Evolutionary conservation across 129 eudicot genomes (phyloP), one percentile per base, ranked within the genome.

Genomic region (Pseudognaphalium luteoalbum): DNA sequence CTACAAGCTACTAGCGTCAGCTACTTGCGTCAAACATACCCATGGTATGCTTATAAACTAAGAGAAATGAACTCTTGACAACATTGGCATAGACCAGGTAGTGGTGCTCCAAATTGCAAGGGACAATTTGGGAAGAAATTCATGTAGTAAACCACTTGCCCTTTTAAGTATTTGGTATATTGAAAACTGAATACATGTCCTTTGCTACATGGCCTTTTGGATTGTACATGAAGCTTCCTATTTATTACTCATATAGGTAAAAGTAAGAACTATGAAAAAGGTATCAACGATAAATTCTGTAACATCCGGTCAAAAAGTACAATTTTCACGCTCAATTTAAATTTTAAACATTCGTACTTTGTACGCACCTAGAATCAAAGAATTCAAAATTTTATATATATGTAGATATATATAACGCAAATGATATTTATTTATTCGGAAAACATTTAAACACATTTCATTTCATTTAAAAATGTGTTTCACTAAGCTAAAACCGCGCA

Each of bases 41-140:
- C 28, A 25, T 25, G 28, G 1, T 25, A 25, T 25, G 28, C 60
- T 57, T 15, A 32, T 33, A 32, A 75, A 59, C 28, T 15, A 62
- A 50, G 19, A 34, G 7, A 72, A 17, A 37, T 5, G 14, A 69
- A 66, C 57, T n/a, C 81, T 54, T 82, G 88, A 97, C 93, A 72
- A 97, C 96, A 79, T 94, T 94, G 66, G 98, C 96, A 61, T 97
- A 97, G 97, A 91, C 98, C 98, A 94, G 22, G 98, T 97, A 79
- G 98, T 94, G 41, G 98, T 94, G 67, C 97, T 94, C 98, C 98
- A 94, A 61, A 94, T 80, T 66, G 97, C 98, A 83, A 94, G 74
- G 81, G 76, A 80, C 88, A 93, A 79, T 81, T 86, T 82, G 62
- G 93, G 96, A 63, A 85, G 68, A 63, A 88, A 87, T 57, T 90